Evolutionary conservation across 176 grass and related monocot genomes (phyloP), one percentile per base, ranked within the genome.

Genomic region (Oryza officinalis): DNA sequence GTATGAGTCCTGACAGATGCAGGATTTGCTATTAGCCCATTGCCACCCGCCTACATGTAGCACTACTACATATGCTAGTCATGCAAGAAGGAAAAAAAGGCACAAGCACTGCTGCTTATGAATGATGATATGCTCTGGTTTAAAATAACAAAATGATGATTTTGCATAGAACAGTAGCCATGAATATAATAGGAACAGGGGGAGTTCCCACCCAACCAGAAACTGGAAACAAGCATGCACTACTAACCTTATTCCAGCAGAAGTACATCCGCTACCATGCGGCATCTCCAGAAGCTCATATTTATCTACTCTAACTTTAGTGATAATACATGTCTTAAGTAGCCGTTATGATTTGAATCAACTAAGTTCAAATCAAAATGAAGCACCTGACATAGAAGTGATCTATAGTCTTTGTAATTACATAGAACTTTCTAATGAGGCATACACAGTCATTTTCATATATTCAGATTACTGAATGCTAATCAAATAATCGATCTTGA

Each of bases 1-100:
- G 49, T 54, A 57, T 9, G 63, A 47, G n/a, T 20, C n/a, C 10
- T 25, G 13, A 64, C 1, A 83, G 8, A 66, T 74, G 63, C 45
- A 84, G 60, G 45, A 77, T 52, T 66, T 67, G 60, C 43, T 72
- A 76, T 52, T 5, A 52, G 49, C 49, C 17, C 18, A 52, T 27
- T 84, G 8, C 5, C 43, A 45, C 25, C 0, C 0, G 45, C 45
- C 45, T 12, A 47, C 13, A 47, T 43, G 50, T 46, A 18, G 18
- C 63, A 43, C 43, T 28, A 37, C 25, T 8, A 73, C n/a, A 60
- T 22, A 68, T 72, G 47, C 59, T 82, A 82, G 59, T 15, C 10
- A 9, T 60, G 35, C 5, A 1, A 9, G 82, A 65, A 84, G 20
- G 30, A 50, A 75, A 47, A 85, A 27, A 64, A 35, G 46, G 17